Evolutionary conservation across 495 filamentous ascomycete genomes (phyloP).

Genomic region (Hyaloscypha finlandica): DNA sequence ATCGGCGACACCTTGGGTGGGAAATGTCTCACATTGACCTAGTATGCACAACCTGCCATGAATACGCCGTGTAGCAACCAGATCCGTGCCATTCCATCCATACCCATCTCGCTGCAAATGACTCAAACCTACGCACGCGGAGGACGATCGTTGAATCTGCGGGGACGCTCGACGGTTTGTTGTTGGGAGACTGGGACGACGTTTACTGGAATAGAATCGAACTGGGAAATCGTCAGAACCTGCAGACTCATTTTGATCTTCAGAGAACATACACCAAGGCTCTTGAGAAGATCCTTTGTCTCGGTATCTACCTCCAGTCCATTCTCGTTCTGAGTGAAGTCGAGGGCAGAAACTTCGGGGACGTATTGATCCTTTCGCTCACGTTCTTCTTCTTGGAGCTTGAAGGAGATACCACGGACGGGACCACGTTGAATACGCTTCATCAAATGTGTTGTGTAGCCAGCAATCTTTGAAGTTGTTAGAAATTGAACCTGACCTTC

Average conservation of each 20-base stretch:
- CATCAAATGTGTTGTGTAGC: conserved; percentile 97
- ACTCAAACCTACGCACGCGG: conserved; percentile 42
- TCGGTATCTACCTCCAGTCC: conserved; percentile 95
- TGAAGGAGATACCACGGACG: conserved; percentile 99
- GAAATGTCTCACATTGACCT: conserved; percentile 66
- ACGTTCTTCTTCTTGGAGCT: conserved; percentile 99
- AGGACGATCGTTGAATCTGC: conserved; percentile 40
- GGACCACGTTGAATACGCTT: conserved; percentile 99
- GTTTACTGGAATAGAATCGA: conserved; percentile 96
- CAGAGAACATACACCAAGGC: conserved; percentile 81
- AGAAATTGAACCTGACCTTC: conserved; percentile 15
- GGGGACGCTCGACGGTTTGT: conserved; percentile 75
- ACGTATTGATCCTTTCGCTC: conserved; percentile 99
- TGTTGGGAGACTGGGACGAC: conserved; percentile 86
- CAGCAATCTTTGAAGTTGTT: conserved; percentile 75
- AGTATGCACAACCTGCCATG: conserved; percentile 48
- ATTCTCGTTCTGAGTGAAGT: conserved; percentile 90
- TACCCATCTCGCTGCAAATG: conserved; percentile 12
- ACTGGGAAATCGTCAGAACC: conserved; percentile 56
- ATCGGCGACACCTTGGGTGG: conserved; percentile 86
- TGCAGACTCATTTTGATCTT: not conserved
- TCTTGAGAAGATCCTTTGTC: conserved; percentile 98
- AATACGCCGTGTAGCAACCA: conserved; percentile 50
- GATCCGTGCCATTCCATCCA: conserved; percentile 37
- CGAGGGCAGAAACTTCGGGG: conserved; percentile 95